Evolutionary conservation across 805 yeast species (phyloP).

Genomic region (Nakazawaea sp.): DNA sequence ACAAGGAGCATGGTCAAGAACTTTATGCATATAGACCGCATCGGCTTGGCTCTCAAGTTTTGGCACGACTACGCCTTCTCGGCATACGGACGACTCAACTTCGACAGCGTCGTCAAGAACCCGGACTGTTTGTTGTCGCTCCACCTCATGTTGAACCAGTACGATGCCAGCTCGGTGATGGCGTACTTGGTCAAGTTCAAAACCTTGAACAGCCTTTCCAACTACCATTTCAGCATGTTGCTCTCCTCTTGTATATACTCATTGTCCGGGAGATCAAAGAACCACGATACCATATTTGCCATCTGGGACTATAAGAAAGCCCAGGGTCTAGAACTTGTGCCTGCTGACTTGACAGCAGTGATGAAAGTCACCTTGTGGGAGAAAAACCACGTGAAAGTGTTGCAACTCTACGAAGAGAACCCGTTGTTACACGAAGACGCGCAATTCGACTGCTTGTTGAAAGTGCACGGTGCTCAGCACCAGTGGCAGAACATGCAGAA

Average conservation of each 20-base stretch:
- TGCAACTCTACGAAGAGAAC: conserved; percentile 27
- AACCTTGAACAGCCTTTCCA: conserved; percentile 2
- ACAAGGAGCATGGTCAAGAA: conserved; percentile 3
- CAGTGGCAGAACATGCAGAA: conserved; percentile 51
- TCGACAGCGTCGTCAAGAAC: conserved; percentile 2
- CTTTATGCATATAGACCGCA: neutral
- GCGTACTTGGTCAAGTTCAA: conserved; percentile 4
- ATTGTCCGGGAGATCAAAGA: neutral
- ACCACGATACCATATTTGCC: neutral
- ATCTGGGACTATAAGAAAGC: conserved; percentile 6
- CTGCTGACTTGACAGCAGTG: conserved; percentile 7
- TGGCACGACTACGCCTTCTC: conserved; percentile 5
- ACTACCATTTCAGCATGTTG: conserved; percentile 10
- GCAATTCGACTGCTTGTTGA: conserved; percentile 42
- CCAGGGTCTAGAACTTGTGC: neutral
- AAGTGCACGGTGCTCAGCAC: conserved; percentile 34
- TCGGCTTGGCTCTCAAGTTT: conserved; percentile 2
- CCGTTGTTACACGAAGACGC: conserved; percentile 36
- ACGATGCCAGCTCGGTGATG: neutral
- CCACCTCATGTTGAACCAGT: conserved; percentile 2
- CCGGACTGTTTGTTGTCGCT: neutral
- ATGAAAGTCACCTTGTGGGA: conserved; percentile 17
- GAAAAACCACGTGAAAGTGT: conserved; percentile 17
- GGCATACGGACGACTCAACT: conserved; percentile 7
- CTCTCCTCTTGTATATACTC: conserved; percentile 7